phyloP scores from a whole-genome alignment of 306 rosid species.

The Cucumis cinereus region DNA sequence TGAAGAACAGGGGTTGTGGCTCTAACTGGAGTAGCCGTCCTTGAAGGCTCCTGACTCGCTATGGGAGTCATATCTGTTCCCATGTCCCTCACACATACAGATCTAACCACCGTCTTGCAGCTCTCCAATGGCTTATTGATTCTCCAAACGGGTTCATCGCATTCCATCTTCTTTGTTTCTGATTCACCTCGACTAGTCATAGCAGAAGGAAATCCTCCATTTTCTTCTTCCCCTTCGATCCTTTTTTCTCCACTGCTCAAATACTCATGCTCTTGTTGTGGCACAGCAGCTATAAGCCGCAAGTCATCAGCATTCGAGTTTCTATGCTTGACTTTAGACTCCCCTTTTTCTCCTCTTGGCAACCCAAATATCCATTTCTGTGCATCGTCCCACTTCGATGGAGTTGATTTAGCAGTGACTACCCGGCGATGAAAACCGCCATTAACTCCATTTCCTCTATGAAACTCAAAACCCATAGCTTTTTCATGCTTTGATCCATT shows the following conservation, averaged over 20 bases:
- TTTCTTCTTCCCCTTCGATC: constrained; percentile 29
- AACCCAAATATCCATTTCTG: constrained; percentile 92
- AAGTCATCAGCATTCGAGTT: constrained; percentile 94
- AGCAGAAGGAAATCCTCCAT: constrained; percentile 14
- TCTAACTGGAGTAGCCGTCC: constrained; percentile 78
- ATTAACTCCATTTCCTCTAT: constrained; percentile 41
- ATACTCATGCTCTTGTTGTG: constrained; percentile 67
- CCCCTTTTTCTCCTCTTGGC: constrained; percentile 73
- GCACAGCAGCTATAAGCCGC: constrained; percentile 80
- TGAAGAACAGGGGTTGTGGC: constrained; percentile 61
- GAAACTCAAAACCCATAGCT: constrained; percentile 54
- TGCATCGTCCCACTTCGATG: constrained; percentile 98
- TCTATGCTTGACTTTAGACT: constrained; percentile 57
- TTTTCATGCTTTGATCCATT: constrained; percentile 39
- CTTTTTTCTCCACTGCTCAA: constrained; percentile 15
- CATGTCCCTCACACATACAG: constrained; percentile 88
- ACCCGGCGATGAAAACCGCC: constrained; percentile 46
- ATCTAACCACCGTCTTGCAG: constrained; percentile 32
- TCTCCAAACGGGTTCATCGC: constrained; percentile 63
- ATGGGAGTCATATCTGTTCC: constrained; percentile 98
- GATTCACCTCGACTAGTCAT: constrained; percentile 19
- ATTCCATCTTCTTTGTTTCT: constrained; percentile 69
- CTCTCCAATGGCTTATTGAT: constrained; percentile 31
- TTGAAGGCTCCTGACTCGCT: constrained; percentile 89
- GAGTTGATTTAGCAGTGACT: constrained; percentile 66